Percentiles rank a stretch among this genome's conserved stretches.
phyloP scores from a whole-genome alignment of 768 basidiomycete genomes.

The Collybiopsis confluens region DNA sequence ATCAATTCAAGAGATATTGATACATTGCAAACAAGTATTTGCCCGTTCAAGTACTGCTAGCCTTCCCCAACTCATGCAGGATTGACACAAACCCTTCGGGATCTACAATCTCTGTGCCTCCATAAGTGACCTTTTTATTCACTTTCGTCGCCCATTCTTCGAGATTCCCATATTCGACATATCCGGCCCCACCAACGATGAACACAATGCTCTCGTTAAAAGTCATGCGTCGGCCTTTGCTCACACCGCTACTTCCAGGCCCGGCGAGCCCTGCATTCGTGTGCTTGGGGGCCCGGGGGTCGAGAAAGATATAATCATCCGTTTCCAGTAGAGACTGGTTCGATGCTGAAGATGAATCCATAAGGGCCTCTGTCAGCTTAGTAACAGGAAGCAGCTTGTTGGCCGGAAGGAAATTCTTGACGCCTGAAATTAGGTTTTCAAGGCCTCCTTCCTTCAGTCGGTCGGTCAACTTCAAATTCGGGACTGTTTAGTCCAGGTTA shows the following conservation, averaged over 20 bases:
- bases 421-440: constrained; percentile 94
- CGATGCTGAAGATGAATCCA: constrained; percentile 93
- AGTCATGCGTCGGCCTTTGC: constrained; percentile 58
- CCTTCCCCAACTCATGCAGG: constrained; percentile 60
- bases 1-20: too few species aligned
- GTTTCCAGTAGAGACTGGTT: constrained; percentile 95
- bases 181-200: constrained; percentile 93
- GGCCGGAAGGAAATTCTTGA: constrained; percentile 95
- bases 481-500: neutral
- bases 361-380: constrained; percentile 89
- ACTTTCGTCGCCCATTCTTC: constrained; percentile 87
- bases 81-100: constrained; percentile 80
- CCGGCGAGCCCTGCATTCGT: constrained; percentile 46
- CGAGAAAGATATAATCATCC: constrained; percentile 92
- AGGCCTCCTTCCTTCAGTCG: constrained; percentile 93
- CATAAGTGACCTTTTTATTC: constrained; percentile 87
- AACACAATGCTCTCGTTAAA: constrained; percentile 91
- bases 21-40: too few species aligned
- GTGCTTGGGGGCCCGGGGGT: constrained; percentile 77
- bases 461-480: constrained; percentile 69
- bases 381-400: constrained; percentile 93
- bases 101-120: constrained; percentile 91
- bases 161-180: constrained; percentile 96
- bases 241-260: constrained; percentile 36
- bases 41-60: constrained; percentile 14